Evolutionary conservation across 2,329 filamentous ascomycete genomes (phyloP).

Genomic region (Teratosphaeria viscida): DNA sequence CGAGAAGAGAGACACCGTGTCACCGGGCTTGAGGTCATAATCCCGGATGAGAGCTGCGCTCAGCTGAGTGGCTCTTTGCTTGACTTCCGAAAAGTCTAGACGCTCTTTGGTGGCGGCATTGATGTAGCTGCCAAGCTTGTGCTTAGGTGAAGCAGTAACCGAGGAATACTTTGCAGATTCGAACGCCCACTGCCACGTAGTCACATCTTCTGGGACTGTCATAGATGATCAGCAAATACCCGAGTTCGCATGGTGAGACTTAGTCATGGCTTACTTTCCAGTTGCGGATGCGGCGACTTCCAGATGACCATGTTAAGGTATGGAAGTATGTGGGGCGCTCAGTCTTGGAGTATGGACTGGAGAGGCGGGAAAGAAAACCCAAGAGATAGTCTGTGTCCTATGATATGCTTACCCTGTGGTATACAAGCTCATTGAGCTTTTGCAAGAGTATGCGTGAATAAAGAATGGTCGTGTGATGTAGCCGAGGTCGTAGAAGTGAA

Average conservation of each 20-base stretch:
- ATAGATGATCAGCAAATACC: too few relatives aligned
- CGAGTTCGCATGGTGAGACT: background rate
- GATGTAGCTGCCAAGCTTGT: slow-evolving; percentile 39
- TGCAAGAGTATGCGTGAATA: background rate
- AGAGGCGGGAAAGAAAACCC: background rate
- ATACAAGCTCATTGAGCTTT: background rate
- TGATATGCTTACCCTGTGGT: background rate
- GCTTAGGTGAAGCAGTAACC: slow-evolving; percentile 25
- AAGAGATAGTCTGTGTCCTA: background rate
- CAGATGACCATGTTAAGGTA: slow-evolving; percentile 8
- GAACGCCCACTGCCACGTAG: slow-evolving; percentile 53
- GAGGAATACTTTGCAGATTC: slow-evolving; percentile 43
- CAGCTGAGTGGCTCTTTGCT: slow-evolving; percentile 44
- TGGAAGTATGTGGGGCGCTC: background rate
- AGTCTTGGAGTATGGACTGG: background rate
- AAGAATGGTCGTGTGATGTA: background rate
- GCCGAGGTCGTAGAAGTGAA: background rate
- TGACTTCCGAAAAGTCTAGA: slow-evolving; percentile 46
- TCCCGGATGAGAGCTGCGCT: slow-evolving; percentile 48
- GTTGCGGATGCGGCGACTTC: slow-evolving; percentile 31
- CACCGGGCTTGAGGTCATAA: slow-evolving; percentile 41
- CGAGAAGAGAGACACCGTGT: slow-evolving; percentile 50
- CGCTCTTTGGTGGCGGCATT: slow-evolving; percentile 49
- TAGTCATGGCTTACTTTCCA: slow-evolving; percentile 27
- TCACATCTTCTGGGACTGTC: slow-evolving; percentile 42